These are phyloP conservation scores for Haplosporangium gracile DNA, from an alignment of 192 early-diverging fungal genomes.

Conservation along the genomic window DNA sequence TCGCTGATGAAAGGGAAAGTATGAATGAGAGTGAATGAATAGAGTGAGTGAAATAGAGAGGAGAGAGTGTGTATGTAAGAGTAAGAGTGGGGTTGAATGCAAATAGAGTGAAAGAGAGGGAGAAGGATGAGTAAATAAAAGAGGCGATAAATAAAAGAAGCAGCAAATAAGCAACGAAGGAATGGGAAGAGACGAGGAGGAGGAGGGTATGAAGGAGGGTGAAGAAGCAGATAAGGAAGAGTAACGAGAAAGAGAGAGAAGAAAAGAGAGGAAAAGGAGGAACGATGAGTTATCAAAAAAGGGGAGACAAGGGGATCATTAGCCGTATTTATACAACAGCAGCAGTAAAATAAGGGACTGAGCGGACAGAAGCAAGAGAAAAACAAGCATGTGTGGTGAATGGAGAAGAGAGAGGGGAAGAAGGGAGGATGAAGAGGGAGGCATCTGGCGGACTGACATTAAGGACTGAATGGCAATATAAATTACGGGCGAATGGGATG, in stretches of 20 bases:
- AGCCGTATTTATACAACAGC: background rate
- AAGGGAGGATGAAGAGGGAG: background rate
- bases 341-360: background rate
- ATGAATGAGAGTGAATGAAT: background rate
- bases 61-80: too few species aligned
- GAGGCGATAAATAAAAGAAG: background rate
- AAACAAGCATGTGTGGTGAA: background rate
- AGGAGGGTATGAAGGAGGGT: background rate
- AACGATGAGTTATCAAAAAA: background rate
- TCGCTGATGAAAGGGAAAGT: background rate
- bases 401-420: background rate
- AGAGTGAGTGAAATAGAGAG: background rate
- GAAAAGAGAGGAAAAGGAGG: background rate
- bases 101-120: too few species aligned
- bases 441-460: too few species aligned
- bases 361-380: background rate
- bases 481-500: conserved; percentile 2
- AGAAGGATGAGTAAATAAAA: background rate
- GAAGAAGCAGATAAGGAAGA: background rate
- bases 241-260: background rate
- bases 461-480: background rate
- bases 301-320: background rate
- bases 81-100: too few species aligned
- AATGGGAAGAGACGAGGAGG: background rate
- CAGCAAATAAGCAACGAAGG: background rate